Base-by-base conservation (phyloP, 2,329 filamentous ascomycete genomes). In the Ampelomyces quisqualis region DNA sequence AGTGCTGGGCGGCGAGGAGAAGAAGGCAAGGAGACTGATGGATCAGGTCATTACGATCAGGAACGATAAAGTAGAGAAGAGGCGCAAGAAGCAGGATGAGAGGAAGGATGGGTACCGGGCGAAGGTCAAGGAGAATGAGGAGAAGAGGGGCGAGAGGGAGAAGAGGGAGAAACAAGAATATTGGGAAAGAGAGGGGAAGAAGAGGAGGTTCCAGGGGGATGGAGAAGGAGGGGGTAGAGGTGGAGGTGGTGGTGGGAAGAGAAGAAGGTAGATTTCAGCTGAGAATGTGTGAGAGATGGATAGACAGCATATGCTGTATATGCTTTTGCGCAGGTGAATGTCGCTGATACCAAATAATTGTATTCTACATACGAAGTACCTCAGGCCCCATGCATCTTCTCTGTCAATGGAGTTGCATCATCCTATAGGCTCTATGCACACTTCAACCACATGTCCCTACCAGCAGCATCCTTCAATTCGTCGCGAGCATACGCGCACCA, bases 91-190 rank as follows among this genome's bases (percentile, higher is more conserved):
- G 72, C 93, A 98, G 76, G 90, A 96, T 61, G 88, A 91, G 76
- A 81, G 88, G 64, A 80, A 87, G 47, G 81, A 82, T 52, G 82
- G 82, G 52, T 93, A 95, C 71, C 78, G 85, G 55, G 87, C 86
- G 72, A 93, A 89, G 77, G 79, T 96, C 27, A 85, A 81, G 6
- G 88, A 88, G 62, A 83, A 84, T 61, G 77, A 83, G 60, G 90
- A 95, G 78, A 94, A 90, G 81, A 87, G 88, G 72, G 80, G 79
- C 43, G 88, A 84, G 46, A 77, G 90, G 37, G 90, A 97, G 76
- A 94, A 90, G 81, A 82, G 82, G 58, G 91, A 98, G 74, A 86
- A 83, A 65, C 86, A 95, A 68, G 90, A 95, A 58, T 98, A 83
- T 65, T 98, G 93, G 93, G 77, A 82, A 58, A 84, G 83, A 59